Percentiles rank a stretch among this genome's conserved stretches.
phyloP scores from a whole-genome alignment of 1,284 basidiomycete species.

The Pseudozyma sp. region DNA sequence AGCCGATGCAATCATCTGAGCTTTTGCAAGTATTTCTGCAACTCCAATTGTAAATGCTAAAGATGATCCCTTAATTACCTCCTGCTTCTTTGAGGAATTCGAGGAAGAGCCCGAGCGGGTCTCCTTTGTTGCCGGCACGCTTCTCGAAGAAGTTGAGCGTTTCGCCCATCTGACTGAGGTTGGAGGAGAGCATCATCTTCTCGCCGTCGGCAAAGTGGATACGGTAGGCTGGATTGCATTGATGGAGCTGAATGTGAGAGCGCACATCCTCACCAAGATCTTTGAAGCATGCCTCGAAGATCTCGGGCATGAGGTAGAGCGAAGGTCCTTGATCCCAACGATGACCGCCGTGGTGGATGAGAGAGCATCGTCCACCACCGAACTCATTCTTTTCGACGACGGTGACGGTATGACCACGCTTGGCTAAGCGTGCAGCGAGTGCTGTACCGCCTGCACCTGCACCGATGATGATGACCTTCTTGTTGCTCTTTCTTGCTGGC shows the following conservation, averaged over 20 bases:
- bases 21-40: no score
- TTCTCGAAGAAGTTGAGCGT: constrained; percentile 73
- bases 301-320: constrained; percentile 72
- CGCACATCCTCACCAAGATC: constrained; percentile 71
- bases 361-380: constrained; percentile 72
- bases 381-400: constrained; percentile 68
- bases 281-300: constrained; percentile 71
- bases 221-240: constrained; percentile 59
- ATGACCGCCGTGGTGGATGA: constrained; percentile 72
- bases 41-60: no score
- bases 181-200: constrained; percentile 70
- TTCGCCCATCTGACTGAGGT: constrained; percentile 71
- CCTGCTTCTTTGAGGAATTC: constrained; percentile 70
- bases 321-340: constrained; percentile 71
- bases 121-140: constrained; percentile 70
- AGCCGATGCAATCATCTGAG: no score
- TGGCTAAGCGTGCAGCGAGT: constrained; percentile 71
- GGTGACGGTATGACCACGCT: constrained; percentile 71
- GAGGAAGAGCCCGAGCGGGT: constrained; percentile 65
- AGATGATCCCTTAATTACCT: no score
- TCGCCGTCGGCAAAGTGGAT: constrained; percentile 61
- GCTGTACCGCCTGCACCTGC: constrained; percentile 72
- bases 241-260: constrained; percentile 70
- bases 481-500: constrained; percentile 19
- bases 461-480: constrained; percentile 68